Base-by-base conservation (phyloP, 2,329 filamentous ascomycete species). In the Sordariomycetes sp. region DNA sequence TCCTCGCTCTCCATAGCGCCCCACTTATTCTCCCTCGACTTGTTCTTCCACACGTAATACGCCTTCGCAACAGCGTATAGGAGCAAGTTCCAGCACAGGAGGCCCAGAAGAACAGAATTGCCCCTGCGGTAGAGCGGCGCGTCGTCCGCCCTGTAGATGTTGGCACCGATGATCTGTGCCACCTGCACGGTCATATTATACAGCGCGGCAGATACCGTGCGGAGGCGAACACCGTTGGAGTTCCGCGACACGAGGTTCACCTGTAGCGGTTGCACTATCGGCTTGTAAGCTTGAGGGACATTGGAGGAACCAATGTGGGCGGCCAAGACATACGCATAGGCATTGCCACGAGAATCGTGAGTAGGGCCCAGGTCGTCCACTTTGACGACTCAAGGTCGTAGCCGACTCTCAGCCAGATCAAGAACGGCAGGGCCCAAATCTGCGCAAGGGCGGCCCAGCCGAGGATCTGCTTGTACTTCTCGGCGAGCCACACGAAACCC, bases 231-330 rank as follows among this genome's bases (percentile, higher is more conserved):
- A 2, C 77, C 77, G 52, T 81, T 81, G 0, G 80, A 76, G 62
- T 85, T 86, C 53, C 80, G 74, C 1, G 78, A 80, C 0, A 76
- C 80, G 69, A 81, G 78, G 0, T 78, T 81, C 0, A 83, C 81
- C 46, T 81, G 71, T 22, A 83, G 77, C 0, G 80, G 77, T 63
- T 85, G 78, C 1, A 69, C 65, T 65, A 53, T 5, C 8, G 62
- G 59, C 1, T n/a, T 7, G 12, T 50, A 10, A 50, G 46, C 46
- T 50, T n/a, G 6, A n/a, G 40, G 8, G 3, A 34, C 14, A 16
- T 66, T 66, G 1, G 22, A 50, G 46, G 46, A n/a, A 48, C 3
- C 1, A 11, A 48, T 48, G 20, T 8, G 22, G 20, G 8, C n/a
- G 7, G 20, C 12, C 7, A 20, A 24, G 46, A 60, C 61, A 65